Percentiles rank a stretch among this genome's conserved stretches.
Conservation (phyloP, 208 protist genomes). For the Trypanosomatidae sp. region DNA sequence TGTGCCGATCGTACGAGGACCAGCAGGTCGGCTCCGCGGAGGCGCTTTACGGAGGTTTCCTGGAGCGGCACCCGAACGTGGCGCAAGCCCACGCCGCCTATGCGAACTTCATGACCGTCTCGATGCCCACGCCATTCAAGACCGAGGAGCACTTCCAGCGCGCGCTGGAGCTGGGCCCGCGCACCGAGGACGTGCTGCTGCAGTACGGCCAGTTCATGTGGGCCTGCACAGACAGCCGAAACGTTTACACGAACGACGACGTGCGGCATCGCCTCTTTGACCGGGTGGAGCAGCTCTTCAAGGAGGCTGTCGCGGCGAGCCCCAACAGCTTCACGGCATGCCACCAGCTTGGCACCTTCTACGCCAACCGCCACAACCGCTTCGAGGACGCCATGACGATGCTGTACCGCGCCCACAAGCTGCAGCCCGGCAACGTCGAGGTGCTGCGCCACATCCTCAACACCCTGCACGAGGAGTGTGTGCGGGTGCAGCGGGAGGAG, state of each 20-base stretch:
- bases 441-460: slow-evolving; percentile 50
- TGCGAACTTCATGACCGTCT: slow-evolving; percentile 61
- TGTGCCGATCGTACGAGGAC: slow-evolving; percentile 44
- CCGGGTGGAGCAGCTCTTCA: slow-evolving; percentile 55
- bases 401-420: slow-evolving; percentile 53
- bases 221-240: slow-evolving; percentile 39
- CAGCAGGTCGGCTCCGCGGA: slow-evolving; percentile 42
- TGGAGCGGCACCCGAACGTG: slow-evolving; percentile 35
- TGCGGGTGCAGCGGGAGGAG: slow-evolving; percentile 43
- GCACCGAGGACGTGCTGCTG: slow-evolving; percentile 42
- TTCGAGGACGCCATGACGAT: slow-evolving; percentile 66
- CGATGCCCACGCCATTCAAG: slow-evolving; percentile 60
- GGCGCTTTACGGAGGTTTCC: slow-evolving; percentile 45
- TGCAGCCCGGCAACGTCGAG: slow-evolving; percentile 55
- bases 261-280: slow-evolving; percentile 45
- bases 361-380: slow-evolving; percentile 51
- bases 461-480: slow-evolving; percentile 59
- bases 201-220: slow-evolving; percentile 70
- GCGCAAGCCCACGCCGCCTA: slow-evolving; percentile 48
- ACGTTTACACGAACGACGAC: slow-evolving; percentile 31
- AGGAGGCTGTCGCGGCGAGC: slow-evolving; percentile 36
- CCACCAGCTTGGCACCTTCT: slow-evolving; percentile 65
- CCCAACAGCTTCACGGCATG: slow-evolving; percentile 44
- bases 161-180: slow-evolving; percentile 47
- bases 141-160: slow-evolving; percentile 57